These are phyloP conservation scores for Schizopora paradoxa DNA, from an alignment of 1,284 basidiomycete species.

Conservation along the genomic window DNA sequence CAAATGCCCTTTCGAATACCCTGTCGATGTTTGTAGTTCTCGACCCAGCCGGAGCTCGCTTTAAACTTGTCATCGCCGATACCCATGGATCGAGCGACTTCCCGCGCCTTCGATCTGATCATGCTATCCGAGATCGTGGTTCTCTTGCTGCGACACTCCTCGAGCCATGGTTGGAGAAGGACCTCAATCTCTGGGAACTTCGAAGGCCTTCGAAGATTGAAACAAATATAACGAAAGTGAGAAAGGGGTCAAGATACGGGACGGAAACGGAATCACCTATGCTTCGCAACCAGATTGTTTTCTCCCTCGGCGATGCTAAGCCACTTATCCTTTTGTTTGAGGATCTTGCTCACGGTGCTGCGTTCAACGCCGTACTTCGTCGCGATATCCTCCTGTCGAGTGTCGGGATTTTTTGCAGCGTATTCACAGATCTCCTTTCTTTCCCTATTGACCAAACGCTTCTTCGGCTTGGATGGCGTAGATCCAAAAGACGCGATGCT, in stretches of 20 bases:
- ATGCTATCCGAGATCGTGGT: conserved; percentile 61
- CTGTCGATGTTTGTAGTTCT: conserved; percentile 84
- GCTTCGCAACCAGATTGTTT: conserved; percentile 52
- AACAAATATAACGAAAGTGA: conserved; percentile 11
- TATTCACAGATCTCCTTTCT: conserved; percentile 75
- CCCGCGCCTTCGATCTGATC: conserved; percentile 68
- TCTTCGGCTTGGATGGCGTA: conserved; percentile 51
- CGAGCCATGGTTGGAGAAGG: conserved; percentile 56
- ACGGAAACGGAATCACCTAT: conserved; percentile 43
- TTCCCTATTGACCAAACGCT: conserved; percentile 69
- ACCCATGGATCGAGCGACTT: conserved; percentile 53
- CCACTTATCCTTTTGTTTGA: conserved; percentile 83
- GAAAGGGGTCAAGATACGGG: conserved; percentile 18
- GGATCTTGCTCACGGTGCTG: conserved; percentile 90
- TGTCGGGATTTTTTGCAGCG: conserved; percentile 55
- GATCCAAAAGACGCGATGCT: conserved; percentile 17
- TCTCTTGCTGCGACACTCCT: conserved; percentile 44
- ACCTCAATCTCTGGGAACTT: conserved; percentile 78
- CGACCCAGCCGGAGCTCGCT: conserved; percentile 85
- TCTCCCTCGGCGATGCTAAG: conserved; percentile 59
- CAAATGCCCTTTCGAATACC: conserved; percentile 65
- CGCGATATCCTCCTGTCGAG: conserved; percentile 80
- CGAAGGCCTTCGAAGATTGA: conserved; percentile 44
- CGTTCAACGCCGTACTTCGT: conserved; percentile 74
- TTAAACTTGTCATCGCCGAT: conserved; percentile 76